A percentile compares a stretch with the other conserved stretches of the same genome.
phyloP scores from a whole-genome alignment of 169 alveolate species.

The Pseudocohnilembus persalinus region DNA sequence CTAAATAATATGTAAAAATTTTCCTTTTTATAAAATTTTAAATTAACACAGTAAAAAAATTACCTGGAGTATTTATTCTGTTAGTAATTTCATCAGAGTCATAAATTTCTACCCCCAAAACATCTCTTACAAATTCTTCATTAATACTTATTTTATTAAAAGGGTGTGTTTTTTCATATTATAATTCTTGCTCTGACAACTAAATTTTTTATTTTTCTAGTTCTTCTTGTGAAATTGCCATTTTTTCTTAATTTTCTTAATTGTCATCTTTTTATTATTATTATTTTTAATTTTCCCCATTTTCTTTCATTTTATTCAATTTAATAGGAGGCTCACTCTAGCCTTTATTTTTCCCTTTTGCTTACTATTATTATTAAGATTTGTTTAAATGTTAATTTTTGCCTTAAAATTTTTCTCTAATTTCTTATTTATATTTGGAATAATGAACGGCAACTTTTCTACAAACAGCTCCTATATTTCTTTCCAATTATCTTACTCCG shows the following conservation, averaged over 20 bases:
- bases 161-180: constrained; percentile 16
- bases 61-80: constrained; percentile 63
- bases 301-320: too few species aligned
- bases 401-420: not conserved
- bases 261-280: too few species aligned
- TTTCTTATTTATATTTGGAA: constrained; percentile 38
- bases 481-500: constrained; percentile 70
- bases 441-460: constrained; percentile 60
- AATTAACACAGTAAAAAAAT: not conserved
- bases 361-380: too few species aligned
- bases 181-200: not conserved
- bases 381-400: not conserved
- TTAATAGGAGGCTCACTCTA: not conserved
- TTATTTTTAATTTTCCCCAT: too few species aligned
- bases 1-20: too few species aligned
- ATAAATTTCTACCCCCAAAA: constrained; percentile 60
- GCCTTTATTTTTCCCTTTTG: not conserved
- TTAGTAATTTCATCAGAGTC: constrained; percentile 32
- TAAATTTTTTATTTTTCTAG: too few species aligned
- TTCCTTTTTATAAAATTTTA: too few species aligned
- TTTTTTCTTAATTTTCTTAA: too few species aligned
- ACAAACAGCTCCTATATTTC: constrained; percentile 59
- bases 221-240: too few species aligned
- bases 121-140: constrained; percentile 50
- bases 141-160: constrained; percentile 44